phyloP scores from a whole-genome alignment of 2,329 filamentous ascomycete genomes.

The Akanthomyces lecanii region DNA sequence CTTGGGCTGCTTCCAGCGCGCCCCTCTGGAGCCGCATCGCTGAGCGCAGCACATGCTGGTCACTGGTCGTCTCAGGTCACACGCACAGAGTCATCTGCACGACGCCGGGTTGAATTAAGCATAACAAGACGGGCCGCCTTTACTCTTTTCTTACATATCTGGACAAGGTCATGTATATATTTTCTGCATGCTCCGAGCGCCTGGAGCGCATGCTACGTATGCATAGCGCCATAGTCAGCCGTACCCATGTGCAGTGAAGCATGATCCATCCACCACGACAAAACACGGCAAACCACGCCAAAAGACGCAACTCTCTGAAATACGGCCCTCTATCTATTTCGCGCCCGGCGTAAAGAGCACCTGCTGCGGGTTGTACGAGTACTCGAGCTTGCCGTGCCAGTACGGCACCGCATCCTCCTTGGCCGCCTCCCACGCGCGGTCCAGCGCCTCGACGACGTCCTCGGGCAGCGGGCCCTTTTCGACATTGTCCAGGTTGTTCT shows the following conservation, averaged over 20 bases:
- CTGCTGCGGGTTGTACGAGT: constrained; percentile 61
- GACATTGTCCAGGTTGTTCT: constrained; percentile 52
- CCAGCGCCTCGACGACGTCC: constrained; percentile 69
- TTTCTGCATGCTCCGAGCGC: too few relatives aligned
- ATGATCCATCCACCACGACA: not conserved
- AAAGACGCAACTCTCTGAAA: not conserved
- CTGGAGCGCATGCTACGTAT: not conserved
- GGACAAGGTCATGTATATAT: not conserved
- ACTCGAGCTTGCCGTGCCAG: constrained; percentile 59
- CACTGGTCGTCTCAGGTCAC: constrained; percentile 9
- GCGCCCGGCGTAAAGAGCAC: constrained; percentile 50
- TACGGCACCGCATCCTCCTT: constrained; percentile 54
- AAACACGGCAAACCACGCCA: too few relatives aligned
- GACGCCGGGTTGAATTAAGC: constrained; percentile 1
- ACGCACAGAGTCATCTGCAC: constrained; percentile 6
- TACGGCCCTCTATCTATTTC: constrained; percentile 29
- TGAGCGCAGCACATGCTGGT: not conserved
- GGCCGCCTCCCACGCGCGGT: constrained; percentile 70
- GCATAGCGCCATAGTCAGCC: not conserved
- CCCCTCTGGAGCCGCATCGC: not conserved
- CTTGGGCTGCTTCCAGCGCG: too few relatives aligned
- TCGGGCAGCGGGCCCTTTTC: constrained; percentile 71
- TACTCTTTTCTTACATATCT: not conserved
- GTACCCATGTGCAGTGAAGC: not conserved
- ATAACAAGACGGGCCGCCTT: not conserved